A percentile compares a stretch with the other conserved stretches of the same genome.
Conservation (phyloP, 148 eudicot genomes). For the Rhododendron williamsianum region DNA sequence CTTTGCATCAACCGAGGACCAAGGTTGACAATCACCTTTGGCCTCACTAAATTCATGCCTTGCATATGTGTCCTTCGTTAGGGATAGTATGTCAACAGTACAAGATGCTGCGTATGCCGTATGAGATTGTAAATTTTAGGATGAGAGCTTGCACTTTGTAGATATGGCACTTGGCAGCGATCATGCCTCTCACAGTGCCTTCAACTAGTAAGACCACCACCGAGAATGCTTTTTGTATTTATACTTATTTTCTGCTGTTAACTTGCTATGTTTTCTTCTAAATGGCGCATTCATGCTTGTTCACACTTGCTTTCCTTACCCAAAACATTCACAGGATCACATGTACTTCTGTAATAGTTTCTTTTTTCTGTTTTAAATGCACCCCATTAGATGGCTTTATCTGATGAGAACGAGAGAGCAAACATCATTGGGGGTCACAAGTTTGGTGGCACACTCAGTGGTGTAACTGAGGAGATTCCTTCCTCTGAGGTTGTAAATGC, state of each 20-base stretch:
- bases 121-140: background rate
- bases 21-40: background rate
- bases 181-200: background rate
- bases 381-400: slow-evolving; percentile 33
- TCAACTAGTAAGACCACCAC: background rate
- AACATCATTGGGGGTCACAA: slow-evolving; percentile 36
- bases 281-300: background rate
- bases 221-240: background rate
- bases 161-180: background rate
- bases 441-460: slow-evolving; percentile 21
- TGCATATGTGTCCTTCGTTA: background rate
- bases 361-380: background rate
- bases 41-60: background rate
- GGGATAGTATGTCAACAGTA: background rate
- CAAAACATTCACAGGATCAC: background rate
- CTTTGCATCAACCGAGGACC: background rate
- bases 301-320: background rate
- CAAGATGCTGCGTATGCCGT: background rate
- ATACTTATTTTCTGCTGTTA: background rate
- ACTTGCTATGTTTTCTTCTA: background rate
- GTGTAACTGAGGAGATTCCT: slow-evolving; percentile 39
- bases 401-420: slow-evolving; percentile 26
- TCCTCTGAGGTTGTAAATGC: slow-evolving; percentile 62
- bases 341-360: background rate
- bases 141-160: background rate